These are phyloP conservation scores for Protomyces inundatus DNA, from an alignment of 1,139 yeast species.

Conservation along the genomic window DNA sequence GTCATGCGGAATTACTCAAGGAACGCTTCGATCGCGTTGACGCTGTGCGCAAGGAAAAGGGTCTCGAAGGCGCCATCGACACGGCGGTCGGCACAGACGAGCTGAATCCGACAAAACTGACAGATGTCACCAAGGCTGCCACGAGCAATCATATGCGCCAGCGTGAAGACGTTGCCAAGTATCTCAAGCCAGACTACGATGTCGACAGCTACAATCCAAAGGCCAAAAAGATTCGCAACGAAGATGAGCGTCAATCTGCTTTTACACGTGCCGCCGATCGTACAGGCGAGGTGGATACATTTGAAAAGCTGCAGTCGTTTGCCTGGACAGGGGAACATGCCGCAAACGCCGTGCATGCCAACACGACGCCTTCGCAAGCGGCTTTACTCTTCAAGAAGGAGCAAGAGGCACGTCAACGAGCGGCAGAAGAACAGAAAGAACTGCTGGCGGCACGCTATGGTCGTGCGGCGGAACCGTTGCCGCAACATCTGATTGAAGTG, in stretches of 20 bases:
- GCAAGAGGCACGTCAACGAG: slow-evolving; percentile 37
- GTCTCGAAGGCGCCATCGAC: slow-evolving; percentile 28
- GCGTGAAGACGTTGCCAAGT: slow-evolving; percentile 52
- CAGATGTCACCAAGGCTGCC: slow-evolving; percentile 27
- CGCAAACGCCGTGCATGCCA: slow-evolving; percentile 41
- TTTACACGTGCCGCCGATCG: slow-evolving; percentile 46
- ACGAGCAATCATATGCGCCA: slow-evolving; percentile 35
- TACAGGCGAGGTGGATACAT: slow-evolving; percentile 43
- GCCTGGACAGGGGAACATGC: slow-evolving; percentile 28
- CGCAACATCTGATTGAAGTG: slow-evolving; percentile 24
- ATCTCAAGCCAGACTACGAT: slow-evolving; percentile 43
- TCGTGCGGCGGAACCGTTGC: slow-evolving; percentile 5
- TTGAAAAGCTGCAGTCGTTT: slow-evolving; percentile 29
- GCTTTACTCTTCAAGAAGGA: slow-evolving; percentile 46
- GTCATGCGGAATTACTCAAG: slow-evolving; percentile 51
- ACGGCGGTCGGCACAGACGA: slow-evolving; percentile 30
- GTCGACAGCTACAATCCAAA: slow-evolving; percentile 51
- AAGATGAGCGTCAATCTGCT: slow-evolving; percentile 37
- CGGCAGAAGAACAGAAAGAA: slow-evolving; percentile 37
- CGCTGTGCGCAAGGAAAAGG: slow-evolving; percentile 34
- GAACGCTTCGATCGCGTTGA: slow-evolving; percentile 45
- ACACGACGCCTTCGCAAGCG: slow-evolving; percentile 59
- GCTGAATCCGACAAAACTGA: slow-evolving; percentile 31
- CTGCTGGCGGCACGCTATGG: slow-evolving; percentile 33
- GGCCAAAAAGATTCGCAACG: slow-evolving; percentile 42